Evolutionary conservation across 2,329 filamentous ascomycete genomes (phyloP).

Genomic region (Cladosporium velox): DNA sequence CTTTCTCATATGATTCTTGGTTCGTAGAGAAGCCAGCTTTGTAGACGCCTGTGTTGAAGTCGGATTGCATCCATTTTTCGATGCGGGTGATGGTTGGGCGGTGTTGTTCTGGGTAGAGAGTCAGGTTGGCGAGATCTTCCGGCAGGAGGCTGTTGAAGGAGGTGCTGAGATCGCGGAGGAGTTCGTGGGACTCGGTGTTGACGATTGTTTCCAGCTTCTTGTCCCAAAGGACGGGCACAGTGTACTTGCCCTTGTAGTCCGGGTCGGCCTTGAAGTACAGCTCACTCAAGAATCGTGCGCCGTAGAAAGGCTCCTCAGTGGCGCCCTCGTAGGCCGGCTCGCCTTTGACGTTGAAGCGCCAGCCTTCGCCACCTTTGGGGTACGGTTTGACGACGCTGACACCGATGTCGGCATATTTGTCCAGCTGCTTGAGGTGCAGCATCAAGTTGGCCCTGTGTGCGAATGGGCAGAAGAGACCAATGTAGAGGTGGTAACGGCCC

Average conservation of each 20-base stretch:
- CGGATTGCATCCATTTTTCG: slow-evolving; percentile 55
- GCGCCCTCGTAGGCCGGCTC: slow-evolving; percentile 52
- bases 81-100: slow-evolving; percentile 55
- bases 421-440: slow-evolving; percentile 59
- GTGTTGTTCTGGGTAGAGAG: slow-evolving; percentile 57
- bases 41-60: slow-evolving; percentile 64
- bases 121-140: slow-evolving; percentile 44
- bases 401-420: slow-evolving; percentile 51
- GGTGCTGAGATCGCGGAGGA: slow-evolving; percentile 60
- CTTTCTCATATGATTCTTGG: slow-evolving; percentile 58
- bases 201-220: slow-evolving; percentile 58
- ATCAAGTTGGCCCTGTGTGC: slow-evolving; percentile 62
- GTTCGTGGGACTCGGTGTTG: slow-evolving; percentile 62
- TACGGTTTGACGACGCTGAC: slow-evolving; percentile 65
- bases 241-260: slow-evolving; percentile 62
- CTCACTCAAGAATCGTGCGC: slow-evolving; percentile 60
- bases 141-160: slow-evolving; percentile 56
- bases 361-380: slow-evolving; percentile 68
- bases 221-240: slow-evolving; percentile 65
- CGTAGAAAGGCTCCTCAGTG: slow-evolving; percentile 62
- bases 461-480: slow-evolving; percentile 66
- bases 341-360: slow-evolving; percentile 56
- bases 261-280: slow-evolving; percentile 64
- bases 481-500: slow-evolving; percentile 58
- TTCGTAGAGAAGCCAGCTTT: slow-evolving; percentile 65